Base-by-base conservation (phyloP, 1,139 yeast genomes). In the Taiozyma sp. region DNA sequence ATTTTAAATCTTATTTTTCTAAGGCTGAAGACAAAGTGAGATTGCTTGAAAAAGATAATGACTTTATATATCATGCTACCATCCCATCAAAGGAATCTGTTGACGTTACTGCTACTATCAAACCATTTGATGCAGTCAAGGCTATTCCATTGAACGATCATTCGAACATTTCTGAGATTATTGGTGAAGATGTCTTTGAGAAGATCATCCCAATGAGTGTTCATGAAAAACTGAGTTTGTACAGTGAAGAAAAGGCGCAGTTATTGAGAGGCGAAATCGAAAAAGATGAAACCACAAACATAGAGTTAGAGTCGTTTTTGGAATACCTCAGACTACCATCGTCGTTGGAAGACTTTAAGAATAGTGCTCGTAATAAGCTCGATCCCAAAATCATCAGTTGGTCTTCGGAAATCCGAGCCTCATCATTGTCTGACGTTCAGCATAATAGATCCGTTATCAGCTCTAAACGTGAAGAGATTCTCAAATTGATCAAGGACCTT, bases 161-260 rank as follows among this genome's bases (percentile, higher is more conserved):
- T 29, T 79, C 80, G 52, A 81, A 81, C 55, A 76, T 81, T 44
- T 69, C 73, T 29, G 74, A 75, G 48, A 60, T 76, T 13, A 69
- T 77, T 22, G 82, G 81, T 16, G 68, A 68, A 41, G 85, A 80
- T 52, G 75, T 93, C 47, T 88, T 86, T 67, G 85, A 77, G 50
- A 86, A 85, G 56, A 88, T 93, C 28, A 84, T 93, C 9, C 98
- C 99, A 2, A 74, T 90, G 61, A 80, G 84, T 44, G 88, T 91
- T 37, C 96, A 90, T 64, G 97, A 91, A 64, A 81, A 88, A 60
- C 79, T 88, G 51, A 88, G 97, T 59, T 74, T 82, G 57, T 93
- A 93, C 65, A 87, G 96, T 0, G 99, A 93, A 64, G 91, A 88
- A 64, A 88, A 89, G 67, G 91, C 96, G 0, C 83, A 81, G 55